Conservation (phyloP, 257 asterid species). For the Nicotiana sylvestris region DNA sequence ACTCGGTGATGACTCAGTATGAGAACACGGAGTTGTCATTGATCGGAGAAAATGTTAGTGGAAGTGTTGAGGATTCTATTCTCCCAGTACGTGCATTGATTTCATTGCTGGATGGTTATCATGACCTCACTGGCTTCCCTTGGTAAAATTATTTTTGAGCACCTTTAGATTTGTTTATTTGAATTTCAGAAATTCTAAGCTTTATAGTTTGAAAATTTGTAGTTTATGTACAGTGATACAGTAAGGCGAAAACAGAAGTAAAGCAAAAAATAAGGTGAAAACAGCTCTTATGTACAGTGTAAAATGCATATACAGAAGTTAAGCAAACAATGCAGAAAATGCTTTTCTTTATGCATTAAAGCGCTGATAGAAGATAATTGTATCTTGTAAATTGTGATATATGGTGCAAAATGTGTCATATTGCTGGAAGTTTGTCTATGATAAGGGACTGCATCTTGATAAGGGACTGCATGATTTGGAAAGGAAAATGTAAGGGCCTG, state of each 20-base stretch:
- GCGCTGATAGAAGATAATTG: background rate
- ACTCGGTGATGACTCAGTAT: conserved; percentile 9
- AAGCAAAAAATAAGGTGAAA: background rate
- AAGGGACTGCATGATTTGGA: background rate
- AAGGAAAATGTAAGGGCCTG: background rate
- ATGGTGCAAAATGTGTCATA: background rate
- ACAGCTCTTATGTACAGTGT: background rate
- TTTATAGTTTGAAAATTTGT: background rate
- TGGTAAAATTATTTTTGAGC: conserved; percentile 21
- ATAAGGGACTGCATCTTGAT: background rate
- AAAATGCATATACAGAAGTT: background rate
- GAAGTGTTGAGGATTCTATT: conserved; percentile 16
- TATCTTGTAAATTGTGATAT: background rate
- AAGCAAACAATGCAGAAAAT: background rate
- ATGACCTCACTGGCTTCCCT: conserved; percentile 35
- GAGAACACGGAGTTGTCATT: conserved; percentile 6
- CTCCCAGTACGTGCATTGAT: conserved; percentile 33
- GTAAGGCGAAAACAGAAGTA: background rate
- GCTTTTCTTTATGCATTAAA: background rate
- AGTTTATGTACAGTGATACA: background rate
- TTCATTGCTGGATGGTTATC: conserved; percentile 33
- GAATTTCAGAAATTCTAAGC: background rate
- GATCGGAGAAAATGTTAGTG: background rate
- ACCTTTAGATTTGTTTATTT: background rate
- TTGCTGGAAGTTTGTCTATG: background rate